Conservation (phyloP, 352 stramenopile species). For the Peronospora belbahrii region DNA sequence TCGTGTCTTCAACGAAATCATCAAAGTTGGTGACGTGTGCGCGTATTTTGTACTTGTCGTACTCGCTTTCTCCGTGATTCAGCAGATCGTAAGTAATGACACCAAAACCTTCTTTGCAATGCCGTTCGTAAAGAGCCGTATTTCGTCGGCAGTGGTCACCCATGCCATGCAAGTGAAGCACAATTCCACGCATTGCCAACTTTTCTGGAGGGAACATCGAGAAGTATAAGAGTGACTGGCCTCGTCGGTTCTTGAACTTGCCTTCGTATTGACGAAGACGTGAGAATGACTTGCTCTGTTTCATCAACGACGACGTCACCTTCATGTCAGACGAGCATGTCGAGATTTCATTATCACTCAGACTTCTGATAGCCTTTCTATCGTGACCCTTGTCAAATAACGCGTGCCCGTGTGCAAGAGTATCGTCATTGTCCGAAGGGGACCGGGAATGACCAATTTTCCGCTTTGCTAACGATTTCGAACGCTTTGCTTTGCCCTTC, state of each 20-base stretch:
- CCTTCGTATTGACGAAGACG: constrained; percentile 29
- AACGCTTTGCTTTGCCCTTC: constrained; percentile 2
- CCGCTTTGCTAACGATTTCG: constrained; percentile 14
- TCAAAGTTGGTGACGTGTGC: constrained; percentile 32
- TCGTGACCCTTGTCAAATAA: constrained; percentile 15
- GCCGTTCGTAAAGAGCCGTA: constrained; percentile 37
- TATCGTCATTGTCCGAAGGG: constrained; percentile 6
- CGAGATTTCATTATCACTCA: no score
- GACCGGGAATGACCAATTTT: constrained; percentile 1
- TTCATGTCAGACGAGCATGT: constrained; percentile 17
- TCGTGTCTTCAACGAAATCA: constrained; percentile 40
- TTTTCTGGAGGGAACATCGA: constrained; percentile 39
- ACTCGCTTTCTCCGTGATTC: constrained; percentile 36
- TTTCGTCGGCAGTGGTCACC: constrained; percentile 52
- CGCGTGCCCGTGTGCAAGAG: constrained; percentile 1
- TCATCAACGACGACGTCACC: background rate
- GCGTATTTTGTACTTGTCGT: constrained; percentile 25
- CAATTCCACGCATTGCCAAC: constrained; percentile 34
- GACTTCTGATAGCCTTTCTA: no score
- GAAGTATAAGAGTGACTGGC: constrained; percentile 47
- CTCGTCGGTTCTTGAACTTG: constrained; percentile 41
- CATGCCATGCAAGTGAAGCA: constrained; percentile 55
- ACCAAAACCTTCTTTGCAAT: constrained; percentile 39
- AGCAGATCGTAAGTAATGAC: constrained; percentile 55
- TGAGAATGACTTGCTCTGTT: constrained; percentile 8